A percentile compares a stretch with the other conserved stretches of the same genome.
These are phyloP conservation scores for Postia placenta DNA, from an alignment of 768 basidiomycete genomes.

Conservation along the genomic window DNA sequence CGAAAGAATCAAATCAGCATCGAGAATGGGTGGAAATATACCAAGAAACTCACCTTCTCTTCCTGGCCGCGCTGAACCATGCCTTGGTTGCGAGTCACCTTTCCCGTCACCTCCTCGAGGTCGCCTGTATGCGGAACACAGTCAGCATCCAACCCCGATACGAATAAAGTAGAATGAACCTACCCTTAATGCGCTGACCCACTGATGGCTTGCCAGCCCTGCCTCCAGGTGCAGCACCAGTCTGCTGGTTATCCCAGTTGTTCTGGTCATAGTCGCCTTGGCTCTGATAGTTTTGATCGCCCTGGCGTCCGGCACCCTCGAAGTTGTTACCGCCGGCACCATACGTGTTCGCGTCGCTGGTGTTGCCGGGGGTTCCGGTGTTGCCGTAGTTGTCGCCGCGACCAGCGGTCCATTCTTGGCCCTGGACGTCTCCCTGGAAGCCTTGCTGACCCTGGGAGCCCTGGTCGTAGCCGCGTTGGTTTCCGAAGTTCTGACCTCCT, in stretches of 20 bases:
- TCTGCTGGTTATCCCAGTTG: constrained; percentile 2
- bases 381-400: constrained; percentile 10
- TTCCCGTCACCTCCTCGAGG: constrained; percentile 8
- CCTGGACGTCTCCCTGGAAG: neutral
- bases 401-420: constrained; percentile 7
- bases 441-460: neutral
- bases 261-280: constrained; percentile 4
- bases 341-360: constrained; percentile 8
- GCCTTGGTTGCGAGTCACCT: constrained; percentile 7
- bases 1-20: neutral
- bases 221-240: neutral
- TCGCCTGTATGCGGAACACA: neutral
- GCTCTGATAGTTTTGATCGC: neutral
- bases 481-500: neutral
- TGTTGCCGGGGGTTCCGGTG: constrained; percentile 11
- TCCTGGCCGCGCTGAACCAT: constrained; percentile 12
- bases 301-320: constrained; percentile 1
- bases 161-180: neutral
- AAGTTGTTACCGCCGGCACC: constrained; percentile 11
- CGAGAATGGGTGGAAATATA: neutral
- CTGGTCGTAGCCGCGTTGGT: constrained; percentile 8
- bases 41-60: constrained; percentile 10
- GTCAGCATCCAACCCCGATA: neutral
- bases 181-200: constrained; percentile 14
- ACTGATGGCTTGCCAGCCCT: constrained; percentile 8